phyloP scores from a whole-genome alignment of 2,329 filamentous ascomycete genomes.

The Coleophoma crateriformis region DNA sequence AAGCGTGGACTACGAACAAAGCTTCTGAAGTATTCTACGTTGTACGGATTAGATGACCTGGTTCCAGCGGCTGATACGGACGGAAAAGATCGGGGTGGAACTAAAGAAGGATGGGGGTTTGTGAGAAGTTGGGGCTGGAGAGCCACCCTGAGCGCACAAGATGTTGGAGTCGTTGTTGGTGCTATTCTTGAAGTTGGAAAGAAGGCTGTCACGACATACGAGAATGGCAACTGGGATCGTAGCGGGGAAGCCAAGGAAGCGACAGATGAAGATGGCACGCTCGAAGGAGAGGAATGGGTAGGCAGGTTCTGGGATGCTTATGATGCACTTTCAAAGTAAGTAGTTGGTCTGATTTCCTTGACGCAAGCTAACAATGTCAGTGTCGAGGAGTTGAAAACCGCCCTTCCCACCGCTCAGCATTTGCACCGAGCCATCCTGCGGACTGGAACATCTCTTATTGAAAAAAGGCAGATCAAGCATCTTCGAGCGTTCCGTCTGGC shows the following conservation, averaged over 20 bases:
- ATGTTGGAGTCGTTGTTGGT: slow-evolving; percentile 88
- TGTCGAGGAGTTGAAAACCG: slow-evolving; percentile 69
- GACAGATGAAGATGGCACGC: slow-evolving; percentile 35
- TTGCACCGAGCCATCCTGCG: slow-evolving; percentile 89
- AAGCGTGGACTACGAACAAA: slow-evolving; percentile 83
- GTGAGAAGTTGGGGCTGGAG: slow-evolving; percentile 98
- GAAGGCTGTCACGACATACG: slow-evolving; percentile 19
- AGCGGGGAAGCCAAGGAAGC: slow-evolving; percentile 37
- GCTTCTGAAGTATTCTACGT: slow-evolving; percentile 82
- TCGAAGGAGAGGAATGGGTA: slow-evolving; percentile 59
- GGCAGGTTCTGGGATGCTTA: slow-evolving; percentile 67
- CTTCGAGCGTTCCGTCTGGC: slow-evolving; percentile 91
- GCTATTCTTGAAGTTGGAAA: slow-evolving; percentile 89
- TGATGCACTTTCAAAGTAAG: slow-evolving; percentile 65
- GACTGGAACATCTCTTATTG: slow-evolving; percentile 84
- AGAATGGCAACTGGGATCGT: slow-evolving; percentile 23
- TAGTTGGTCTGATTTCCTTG: slow-evolving; percentile 25
- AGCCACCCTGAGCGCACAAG: slow-evolving; percentile 85
- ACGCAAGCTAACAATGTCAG: slow-evolving; percentile 42
- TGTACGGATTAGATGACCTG: slow-evolving; percentile 91
- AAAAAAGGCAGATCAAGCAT: slow-evolving; percentile 91
- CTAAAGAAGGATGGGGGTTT: slow-evolving; percentile 93
- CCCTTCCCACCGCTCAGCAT: slow-evolving; percentile 79
- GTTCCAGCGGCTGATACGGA: slow-evolving; percentile 75
- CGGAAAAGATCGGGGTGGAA: slow-evolving; percentile 61